Conservation (phyloP, 2,329 filamentous ascomycete species). For the Sporothrix schenckii region DNA sequence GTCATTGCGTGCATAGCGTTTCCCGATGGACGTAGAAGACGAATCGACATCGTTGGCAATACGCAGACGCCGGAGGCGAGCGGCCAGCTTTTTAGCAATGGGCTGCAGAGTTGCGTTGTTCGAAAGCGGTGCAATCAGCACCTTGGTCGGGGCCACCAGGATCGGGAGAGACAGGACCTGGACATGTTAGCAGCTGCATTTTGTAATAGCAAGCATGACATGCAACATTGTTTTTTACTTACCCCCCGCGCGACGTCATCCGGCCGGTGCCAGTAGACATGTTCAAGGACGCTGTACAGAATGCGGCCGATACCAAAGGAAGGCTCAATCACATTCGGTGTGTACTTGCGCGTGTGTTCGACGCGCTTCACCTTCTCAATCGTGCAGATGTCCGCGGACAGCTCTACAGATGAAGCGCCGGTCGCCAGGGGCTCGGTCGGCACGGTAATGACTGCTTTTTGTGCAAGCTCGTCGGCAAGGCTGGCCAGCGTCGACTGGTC, state of each 20-base stretch:
- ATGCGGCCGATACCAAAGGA: conserved; percentile 97
- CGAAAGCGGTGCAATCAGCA: conserved; percentile 82
- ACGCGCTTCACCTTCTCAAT: conserved; percentile 58
- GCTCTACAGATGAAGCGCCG: conserved; percentile 81
- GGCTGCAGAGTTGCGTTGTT: conserved; percentile 78
- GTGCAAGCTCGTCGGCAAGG: conserved; percentile 72
- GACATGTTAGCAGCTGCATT: no score
- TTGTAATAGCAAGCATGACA: no score
- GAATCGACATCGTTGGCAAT: conserved; percentile 87
- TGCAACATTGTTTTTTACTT: no score
- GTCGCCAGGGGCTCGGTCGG: conserved; percentile 77
- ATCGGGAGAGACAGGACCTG: conserved; percentile 55
- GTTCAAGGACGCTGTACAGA: conserved; percentile 89
- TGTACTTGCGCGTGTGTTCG: conserved; percentile 87
- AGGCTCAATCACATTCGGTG: conserved; percentile 93
- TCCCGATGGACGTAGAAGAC: conserved; percentile 88
- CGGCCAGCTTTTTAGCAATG: conserved; percentile 63
- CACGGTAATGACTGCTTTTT: conserved; percentile 75
- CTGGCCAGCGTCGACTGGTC: conserved; percentile 64
- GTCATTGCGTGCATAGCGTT: conserved; percentile 92
- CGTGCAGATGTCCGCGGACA: conserved; percentile 49
- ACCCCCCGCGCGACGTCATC: conserved; percentile 84
- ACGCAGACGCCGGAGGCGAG: conserved; percentile 72
- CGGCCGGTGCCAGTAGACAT: conserved; percentile 88
- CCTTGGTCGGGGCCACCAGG: conserved; percentile 85